Percentiles rank a stretch among this genome's conserved stretches.
Evolutionary conservation across 2,329 filamentous ascomycete species (phyloP).

Genomic region (Purpureocillium lavendulum): DNA sequence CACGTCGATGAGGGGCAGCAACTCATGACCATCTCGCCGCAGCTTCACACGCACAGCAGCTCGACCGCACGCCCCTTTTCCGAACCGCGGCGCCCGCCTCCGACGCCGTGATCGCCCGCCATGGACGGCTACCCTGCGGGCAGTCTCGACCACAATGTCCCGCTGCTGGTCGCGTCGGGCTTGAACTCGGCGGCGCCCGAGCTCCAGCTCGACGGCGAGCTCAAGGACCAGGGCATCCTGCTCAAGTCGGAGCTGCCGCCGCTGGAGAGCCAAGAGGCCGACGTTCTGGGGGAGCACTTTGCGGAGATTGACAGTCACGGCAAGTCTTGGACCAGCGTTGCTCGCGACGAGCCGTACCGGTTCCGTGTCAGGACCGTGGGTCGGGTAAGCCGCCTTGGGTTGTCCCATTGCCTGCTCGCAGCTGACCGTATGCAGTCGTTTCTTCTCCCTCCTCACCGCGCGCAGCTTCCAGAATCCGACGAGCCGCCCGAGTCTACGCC

Average conservation of each 20-base stretch:
- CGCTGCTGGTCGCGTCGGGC: slow-evolving; percentile 75
- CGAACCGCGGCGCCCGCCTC: slow-evolving; percentile 13
- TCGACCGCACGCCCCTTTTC: too few species aligned
- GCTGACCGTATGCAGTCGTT: slow-evolving; percentile 36
- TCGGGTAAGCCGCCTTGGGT: slow-evolving; percentile 54
- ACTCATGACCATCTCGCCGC: background rate
- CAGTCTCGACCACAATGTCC: slow-evolving; percentile 81
- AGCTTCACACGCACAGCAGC: background rate
- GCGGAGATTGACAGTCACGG: slow-evolving; percentile 54
- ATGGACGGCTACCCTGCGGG: slow-evolving; percentile 77
- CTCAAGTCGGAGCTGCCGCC: slow-evolving; percentile 64
- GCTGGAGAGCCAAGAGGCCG: slow-evolving; percentile 56
- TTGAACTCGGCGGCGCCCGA: slow-evolving; percentile 39
- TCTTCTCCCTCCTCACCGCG: slow-evolving; percentile 48
- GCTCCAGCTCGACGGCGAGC: slow-evolving; percentile 35
- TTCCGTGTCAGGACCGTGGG: slow-evolving; percentile 69
- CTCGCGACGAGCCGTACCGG: slow-evolving; percentile 40
- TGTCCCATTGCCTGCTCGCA: slow-evolving; percentile 4
- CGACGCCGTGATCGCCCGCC: slow-evolving; percentile 12
- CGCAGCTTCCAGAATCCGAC: slow-evolving; percentile 42
- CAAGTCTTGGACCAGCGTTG: slow-evolving; percentile 59
- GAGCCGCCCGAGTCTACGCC: slow-evolving; percentile 37
- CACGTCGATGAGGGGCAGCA: too few species aligned
- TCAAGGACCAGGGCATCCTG: slow-evolving; percentile 50
- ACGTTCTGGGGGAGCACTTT: slow-evolving; percentile 58